Evolutionary conservation across 352 stramenopile genomes (phyloP), one percentile per base, ranked within the genome.

Genomic region (Pythium scleroteichum): DNA sequence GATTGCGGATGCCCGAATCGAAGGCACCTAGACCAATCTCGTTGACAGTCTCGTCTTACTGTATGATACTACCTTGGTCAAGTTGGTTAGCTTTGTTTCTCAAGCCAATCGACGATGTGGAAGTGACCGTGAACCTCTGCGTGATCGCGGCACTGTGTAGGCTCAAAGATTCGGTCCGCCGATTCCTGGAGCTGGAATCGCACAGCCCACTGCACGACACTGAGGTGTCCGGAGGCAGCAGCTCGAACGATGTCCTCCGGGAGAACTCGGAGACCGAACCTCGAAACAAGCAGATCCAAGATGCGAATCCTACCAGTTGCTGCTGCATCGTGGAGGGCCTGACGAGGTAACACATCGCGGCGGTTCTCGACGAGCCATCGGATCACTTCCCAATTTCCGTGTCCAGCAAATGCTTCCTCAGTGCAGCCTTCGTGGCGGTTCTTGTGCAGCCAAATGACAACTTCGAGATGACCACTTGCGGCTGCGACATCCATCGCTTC

Each of bases 351-450:
- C 12, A 24, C 44, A 8, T 56, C 44, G 8, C 14, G 8, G 2
- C 27, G 45, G 40, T 66, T 55, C 17, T 62, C 8, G 9, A 48
- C 12, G 4, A 70, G 42, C 55, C 57, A 70, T 33, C 32, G 38
- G 1, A 61, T 44, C 20, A 70, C 32, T 22, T 57, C 63, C 32
- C 56, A 56, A n/a, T 70, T 49, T n/a, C 50, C 56, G 4, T 40
- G 19, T 1, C 12, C 22, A 9, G 63, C 48, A 17, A 67, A 55
- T n/a, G 64, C 64, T 20, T 53, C 26, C 24, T 54, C 17, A 0
- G 42, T 60, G 27, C 45, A 71, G 24, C 55, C 64, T 46, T 62
- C 58, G 12, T 48, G n/a, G 6, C 63, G 42, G 24, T 70, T 60
- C 20, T 16, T 38, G 29, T 71, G 40, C 6, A 71, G 58, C 52